Percentiles rank a stretch among this genome's conserved stretches.
These are phyloP conservation scores for Sporothrix pseudoabietina DNA, from an alignment of 2,329 filamentous ascomycete genomes.

Conservation along the genomic window DNA sequence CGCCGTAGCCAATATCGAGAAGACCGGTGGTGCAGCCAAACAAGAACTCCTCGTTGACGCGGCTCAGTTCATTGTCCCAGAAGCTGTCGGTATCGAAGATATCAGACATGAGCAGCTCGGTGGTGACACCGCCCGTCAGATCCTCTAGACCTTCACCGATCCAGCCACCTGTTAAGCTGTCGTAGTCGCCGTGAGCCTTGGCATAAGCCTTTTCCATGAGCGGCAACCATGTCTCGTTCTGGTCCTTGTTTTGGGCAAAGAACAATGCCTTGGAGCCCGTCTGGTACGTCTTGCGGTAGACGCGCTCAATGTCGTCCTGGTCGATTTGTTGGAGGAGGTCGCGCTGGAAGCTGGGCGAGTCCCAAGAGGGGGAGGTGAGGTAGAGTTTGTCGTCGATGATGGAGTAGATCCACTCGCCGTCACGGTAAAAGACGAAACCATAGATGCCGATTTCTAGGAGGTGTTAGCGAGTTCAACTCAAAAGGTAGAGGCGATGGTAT, in stretches of 20 bases:
- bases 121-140: slow-evolving; percentile 66
- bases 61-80: slow-evolving; percentile 76
- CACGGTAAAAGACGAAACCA: slow-evolving; percentile 84
- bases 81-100: slow-evolving; percentile 76
- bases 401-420: slow-evolving; percentile 89
- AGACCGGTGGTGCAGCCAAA: slow-evolving; percentile 62
- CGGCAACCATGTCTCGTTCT: slow-evolving; percentile 79
- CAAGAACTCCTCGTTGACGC: slow-evolving; percentile 76
- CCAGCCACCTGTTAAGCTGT: slow-evolving; percentile 72
- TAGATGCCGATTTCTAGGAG: slow-evolving; percentile 71
- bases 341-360: slow-evolving; percentile 74
- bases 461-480: neutral
- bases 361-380: slow-evolving; percentile 78
- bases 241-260: slow-evolving; percentile 73
- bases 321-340: slow-evolving; percentile 75
- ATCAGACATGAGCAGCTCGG: slow-evolving; percentile 65
- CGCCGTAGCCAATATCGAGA: slow-evolving; percentile 49
- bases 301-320: slow-evolving; percentile 64
- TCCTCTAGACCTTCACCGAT: slow-evolving; percentile 62
- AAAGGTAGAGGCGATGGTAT: neutral
- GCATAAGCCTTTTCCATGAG: slow-evolving; percentile 79
- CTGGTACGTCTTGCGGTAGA: slow-evolving; percentile 70
- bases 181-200: slow-evolving; percentile 79
- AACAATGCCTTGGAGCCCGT: slow-evolving; percentile 74
- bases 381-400: slow-evolving; percentile 92